phyloP scores from a whole-genome alignment of 306 rosid species.

The Adenanthera pavonina region DNA sequence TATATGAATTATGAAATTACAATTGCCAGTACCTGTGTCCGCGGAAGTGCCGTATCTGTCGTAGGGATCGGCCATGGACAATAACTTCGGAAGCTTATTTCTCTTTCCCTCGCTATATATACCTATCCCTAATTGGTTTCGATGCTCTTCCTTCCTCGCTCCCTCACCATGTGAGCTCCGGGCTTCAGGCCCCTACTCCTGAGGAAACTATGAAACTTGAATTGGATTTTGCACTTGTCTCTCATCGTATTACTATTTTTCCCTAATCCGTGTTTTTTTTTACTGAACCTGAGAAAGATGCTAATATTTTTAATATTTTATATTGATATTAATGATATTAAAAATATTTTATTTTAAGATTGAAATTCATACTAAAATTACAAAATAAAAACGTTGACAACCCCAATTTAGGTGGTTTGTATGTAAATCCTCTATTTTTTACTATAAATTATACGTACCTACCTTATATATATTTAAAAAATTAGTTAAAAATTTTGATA shows the following conservation, averaged over 20 bases:
- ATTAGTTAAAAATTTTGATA: no score
- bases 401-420: no score
- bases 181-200: neutral
- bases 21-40: conserved; percentile 48
- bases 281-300: no score
- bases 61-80: conserved; percentile 63
- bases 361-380: no score
- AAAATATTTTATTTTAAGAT: no score
- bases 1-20: neutral
- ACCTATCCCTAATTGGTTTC: neutral
- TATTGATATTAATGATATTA: no score
- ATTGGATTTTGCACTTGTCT: neutral
- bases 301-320: no score
- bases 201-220: neutral
- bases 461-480: no score
- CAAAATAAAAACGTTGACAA: no score
- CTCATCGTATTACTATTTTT: neutral
- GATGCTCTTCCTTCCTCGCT: neutral
- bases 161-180: neutral
- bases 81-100: conserved; percentile 2
- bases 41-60: conserved; percentile 46
- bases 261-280: neutral
- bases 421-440: no score
- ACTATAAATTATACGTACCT: no score
- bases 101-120: neutral